phyloP scores from a whole-genome alignment of 768 basidiomycete species.

The Megacollybia marginata region DNA sequence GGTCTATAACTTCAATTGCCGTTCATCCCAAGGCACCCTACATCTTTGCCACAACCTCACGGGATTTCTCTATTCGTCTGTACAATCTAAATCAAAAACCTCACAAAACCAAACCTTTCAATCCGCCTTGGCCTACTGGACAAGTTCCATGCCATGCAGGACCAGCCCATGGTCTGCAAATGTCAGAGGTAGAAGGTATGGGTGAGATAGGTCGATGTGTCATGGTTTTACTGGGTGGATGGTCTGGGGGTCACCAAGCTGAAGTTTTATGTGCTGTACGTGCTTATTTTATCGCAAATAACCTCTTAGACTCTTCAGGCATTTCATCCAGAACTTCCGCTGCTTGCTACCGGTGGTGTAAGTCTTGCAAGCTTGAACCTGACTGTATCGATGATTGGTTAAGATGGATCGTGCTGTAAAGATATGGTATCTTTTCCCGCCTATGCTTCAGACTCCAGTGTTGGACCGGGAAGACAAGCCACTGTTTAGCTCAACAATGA shows the following conservation, averaged over 20 bases:
- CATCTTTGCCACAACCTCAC: constrained; percentile 63
- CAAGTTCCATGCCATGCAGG: constrained; percentile 48
- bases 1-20: constrained; percentile 62
- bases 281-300: constrained; percentile 3
- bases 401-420: constrained; percentile 72
- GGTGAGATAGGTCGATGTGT: constrained; percentile 58
- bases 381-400: background rate
- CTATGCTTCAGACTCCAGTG: constrained; percentile 15
- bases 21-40: constrained; percentile 55
- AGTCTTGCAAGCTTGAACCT: constrained; percentile 13
- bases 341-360: constrained; percentile 77
- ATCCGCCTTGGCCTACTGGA: constrained; percentile 55
- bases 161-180: constrained; percentile 61
- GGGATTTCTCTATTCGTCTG: constrained; percentile 63
- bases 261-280: constrained; percentile 61
- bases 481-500: constrained; percentile 56
- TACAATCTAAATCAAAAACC: constrained; percentile 48
- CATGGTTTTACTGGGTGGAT: constrained; percentile 57
- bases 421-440: constrained; percentile 57
- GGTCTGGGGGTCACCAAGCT: constrained; percentile 67
- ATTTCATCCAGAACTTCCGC: constrained; percentile 56
- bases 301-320: constrained; percentile 30
- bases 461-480: constrained; percentile 68
- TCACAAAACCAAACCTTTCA: constrained; percentile 27
- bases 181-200: constrained; percentile 50